phyloP scores from a whole-genome alignment of 768 basidiomycete genomes.

The Boletus subparvulus region DNA sequence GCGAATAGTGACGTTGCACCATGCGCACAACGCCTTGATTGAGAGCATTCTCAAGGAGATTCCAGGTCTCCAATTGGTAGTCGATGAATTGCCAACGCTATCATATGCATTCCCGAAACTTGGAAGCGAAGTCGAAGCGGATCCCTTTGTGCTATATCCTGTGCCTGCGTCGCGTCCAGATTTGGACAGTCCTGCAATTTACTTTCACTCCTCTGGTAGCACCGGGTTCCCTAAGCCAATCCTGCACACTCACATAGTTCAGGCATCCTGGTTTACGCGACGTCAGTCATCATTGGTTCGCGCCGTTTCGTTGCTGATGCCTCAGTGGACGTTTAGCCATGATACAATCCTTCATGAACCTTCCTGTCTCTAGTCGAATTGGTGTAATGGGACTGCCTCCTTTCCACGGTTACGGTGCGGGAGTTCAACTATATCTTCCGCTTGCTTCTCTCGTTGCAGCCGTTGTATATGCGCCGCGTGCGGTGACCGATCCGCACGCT shows the following conservation, averaged over 20 bases:
- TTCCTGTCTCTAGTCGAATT: conserved; percentile 17
- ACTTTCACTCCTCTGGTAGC: conserved; percentile 33
- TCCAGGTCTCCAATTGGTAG: background rate
- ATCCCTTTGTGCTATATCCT: conserved; percentile 12
- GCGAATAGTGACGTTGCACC: conserved; percentile 10
- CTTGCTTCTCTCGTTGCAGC: conserved; percentile 27
- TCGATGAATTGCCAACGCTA: conserved; percentile 20
- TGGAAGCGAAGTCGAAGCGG: conserved; percentile 27
- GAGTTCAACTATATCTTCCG: conserved; percentile 31
- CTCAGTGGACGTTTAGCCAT: background rate
- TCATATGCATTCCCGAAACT: conserved; percentile 37
- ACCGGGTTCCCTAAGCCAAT: conserved; percentile 48
- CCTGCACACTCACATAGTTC: conserved; percentile 27
- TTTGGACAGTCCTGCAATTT: background rate
- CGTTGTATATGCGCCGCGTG: conserved; percentile 34
- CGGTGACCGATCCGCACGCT: background rate
- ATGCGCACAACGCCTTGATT: conserved; percentile 12
- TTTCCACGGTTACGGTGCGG: conserved; percentile 40
- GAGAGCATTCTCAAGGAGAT: conserved; percentile 2
- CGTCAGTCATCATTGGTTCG: conserved; percentile 24
- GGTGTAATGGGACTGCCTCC: conserved; percentile 36
- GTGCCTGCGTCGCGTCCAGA: background rate
- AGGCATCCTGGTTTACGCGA: conserved; percentile 31
- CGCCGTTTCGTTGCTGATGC: background rate
- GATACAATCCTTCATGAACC: background rate